phyloP scores from a whole-genome alignment of 371 early-diverging fungal genomes.

The Mortierella sp. region DNA sequence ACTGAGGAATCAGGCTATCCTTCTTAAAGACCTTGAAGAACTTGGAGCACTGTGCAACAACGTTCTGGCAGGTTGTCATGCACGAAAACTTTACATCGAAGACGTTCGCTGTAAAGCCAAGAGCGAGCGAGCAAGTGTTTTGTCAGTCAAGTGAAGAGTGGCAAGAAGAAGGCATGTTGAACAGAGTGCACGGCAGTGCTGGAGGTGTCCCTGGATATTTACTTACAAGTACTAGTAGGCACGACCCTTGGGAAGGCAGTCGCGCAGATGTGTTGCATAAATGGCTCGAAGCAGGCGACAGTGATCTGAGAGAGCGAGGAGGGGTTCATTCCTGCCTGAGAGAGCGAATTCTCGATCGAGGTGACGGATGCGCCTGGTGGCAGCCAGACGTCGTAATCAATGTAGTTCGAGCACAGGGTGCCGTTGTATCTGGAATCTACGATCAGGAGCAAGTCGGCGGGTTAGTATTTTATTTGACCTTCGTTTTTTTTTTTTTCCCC shows the following conservation, averaged over 20 bases:
- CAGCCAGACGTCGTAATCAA: constrained; percentile 43
- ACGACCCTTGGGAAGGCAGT: constrained; percentile 28
- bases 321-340: not conserved
- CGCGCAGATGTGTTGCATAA: constrained; percentile 32
- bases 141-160: too few species aligned
- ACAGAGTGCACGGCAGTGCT: too few species aligned
- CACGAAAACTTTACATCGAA: constrained; percentile 56
- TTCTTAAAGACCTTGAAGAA: constrained; percentile 21
- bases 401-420: constrained; percentile 29
- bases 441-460: not conserved
- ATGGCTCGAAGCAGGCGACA: constrained; percentile 22
- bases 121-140: not conserved
- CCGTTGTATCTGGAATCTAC: constrained; percentile 37
- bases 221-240: not conserved
- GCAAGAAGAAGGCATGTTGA: too few species aligned
- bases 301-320: constrained; percentile 7
- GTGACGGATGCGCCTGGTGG: constrained; percentile 27
- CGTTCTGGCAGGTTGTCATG: constrained; percentile 58
- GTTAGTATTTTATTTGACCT: too few species aligned
- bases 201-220: too few species aligned
- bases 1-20: constrained; percentile 57
- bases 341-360: constrained; percentile 13
- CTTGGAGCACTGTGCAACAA: constrained; percentile 42
- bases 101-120: constrained; percentile 13
- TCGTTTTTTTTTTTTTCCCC: too few species aligned